Conservation (phyloP, 2,329 filamentous ascomycete species). For the Beauveria asiatica region DNA sequence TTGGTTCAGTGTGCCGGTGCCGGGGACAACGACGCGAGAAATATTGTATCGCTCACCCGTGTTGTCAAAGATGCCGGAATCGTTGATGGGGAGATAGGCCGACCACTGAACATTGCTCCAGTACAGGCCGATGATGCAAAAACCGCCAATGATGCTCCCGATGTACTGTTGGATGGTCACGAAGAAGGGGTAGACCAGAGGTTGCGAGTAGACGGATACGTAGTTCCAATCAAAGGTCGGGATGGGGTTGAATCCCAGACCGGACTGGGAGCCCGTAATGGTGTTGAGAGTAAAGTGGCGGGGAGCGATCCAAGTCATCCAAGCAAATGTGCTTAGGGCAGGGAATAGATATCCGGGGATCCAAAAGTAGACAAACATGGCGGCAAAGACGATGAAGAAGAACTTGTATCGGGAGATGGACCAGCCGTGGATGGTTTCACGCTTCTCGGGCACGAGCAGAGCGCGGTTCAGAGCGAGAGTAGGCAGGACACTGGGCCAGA, state of each 20-base stretch:
- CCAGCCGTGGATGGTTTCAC: conserved; percentile 32
- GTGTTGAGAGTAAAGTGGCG: conserved; percentile 30
- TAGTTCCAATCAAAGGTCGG: conserved; percentile 16
- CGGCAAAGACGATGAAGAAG: conserved; percentile 27
- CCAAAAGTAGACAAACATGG: conserved; percentile 37
- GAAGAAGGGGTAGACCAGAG: conserved; percentile 10
- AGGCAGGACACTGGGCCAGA: conserved; percentile 19
- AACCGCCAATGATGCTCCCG: conserved; percentile 2
- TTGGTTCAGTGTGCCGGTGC: conserved; percentile 16
- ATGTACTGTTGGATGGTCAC: conserved; percentile 5
- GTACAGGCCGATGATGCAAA: conserved; percentile 5
- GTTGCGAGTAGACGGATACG: not conserved
- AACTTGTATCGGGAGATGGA: conserved; percentile 32
- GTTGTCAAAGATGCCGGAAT: conserved; percentile 36
- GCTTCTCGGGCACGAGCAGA: conserved; percentile 23
- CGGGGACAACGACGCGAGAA: conserved; percentile 31
- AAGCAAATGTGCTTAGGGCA: conserved; percentile 34
- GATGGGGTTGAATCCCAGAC: conserved; percentile 9
- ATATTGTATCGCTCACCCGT: conserved; percentile 33
- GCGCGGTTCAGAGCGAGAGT: conserved; percentile 14
- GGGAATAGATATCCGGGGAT: conserved; percentile 35
- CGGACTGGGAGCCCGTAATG: conserved; percentile 2
- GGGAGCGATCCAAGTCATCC: conserved; percentile 39
- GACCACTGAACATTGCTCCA: conserved; percentile 33
- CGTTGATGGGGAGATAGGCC: conserved; percentile 40